phyloP scores from a whole-genome alignment of 2,329 filamentous ascomycete genomes.

The Penicillium sp. region DNA sequence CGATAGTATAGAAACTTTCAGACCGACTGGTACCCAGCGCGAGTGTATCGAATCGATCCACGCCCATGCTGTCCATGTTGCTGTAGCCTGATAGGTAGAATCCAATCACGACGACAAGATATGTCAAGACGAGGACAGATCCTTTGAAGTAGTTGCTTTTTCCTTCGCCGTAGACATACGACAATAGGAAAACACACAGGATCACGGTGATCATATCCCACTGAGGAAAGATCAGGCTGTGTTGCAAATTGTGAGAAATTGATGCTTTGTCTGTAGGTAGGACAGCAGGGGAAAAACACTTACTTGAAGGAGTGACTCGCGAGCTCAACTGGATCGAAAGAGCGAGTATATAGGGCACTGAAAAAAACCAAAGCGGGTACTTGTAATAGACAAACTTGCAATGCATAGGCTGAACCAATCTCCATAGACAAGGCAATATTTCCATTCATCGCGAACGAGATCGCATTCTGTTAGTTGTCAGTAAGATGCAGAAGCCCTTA shows the following conservation, averaged over 20 bases:
- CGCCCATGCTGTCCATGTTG: constrained; percentile 50
- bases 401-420: constrained; percentile 92
- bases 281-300: too few relatives aligned
- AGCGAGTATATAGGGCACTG: constrained; percentile 68
- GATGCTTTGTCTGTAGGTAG: background rate
- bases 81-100: constrained; percentile 79
- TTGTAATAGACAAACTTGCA: constrained; percentile 93
- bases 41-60: constrained; percentile 48
- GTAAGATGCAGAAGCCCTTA: background rate
- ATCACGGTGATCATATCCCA: constrained; percentile 99
- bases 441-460: constrained; percentile 98
- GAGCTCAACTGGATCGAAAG: constrained; percentile 55
- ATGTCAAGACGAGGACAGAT: constrained; percentile 87
- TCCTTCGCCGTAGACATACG: constrained; percentile 96
- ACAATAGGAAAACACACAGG: constrained; percentile 89
- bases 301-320: constrained; percentile 54
- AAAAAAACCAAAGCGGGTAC: constrained; percentile 91
- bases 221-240: constrained; percentile 86
- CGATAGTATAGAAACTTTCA: constrained; percentile 45
- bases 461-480: constrained; percentile 71
- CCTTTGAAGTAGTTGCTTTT: constrained; percentile 99
- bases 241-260: background rate
- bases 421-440: constrained; percentile 99
- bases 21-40: constrained; percentile 36
- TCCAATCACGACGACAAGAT: constrained; percentile 84